phyloP scores from a whole-genome alignment of 2,329 filamentous ascomycete genomes.

The Bipolaris victoriae region DNA sequence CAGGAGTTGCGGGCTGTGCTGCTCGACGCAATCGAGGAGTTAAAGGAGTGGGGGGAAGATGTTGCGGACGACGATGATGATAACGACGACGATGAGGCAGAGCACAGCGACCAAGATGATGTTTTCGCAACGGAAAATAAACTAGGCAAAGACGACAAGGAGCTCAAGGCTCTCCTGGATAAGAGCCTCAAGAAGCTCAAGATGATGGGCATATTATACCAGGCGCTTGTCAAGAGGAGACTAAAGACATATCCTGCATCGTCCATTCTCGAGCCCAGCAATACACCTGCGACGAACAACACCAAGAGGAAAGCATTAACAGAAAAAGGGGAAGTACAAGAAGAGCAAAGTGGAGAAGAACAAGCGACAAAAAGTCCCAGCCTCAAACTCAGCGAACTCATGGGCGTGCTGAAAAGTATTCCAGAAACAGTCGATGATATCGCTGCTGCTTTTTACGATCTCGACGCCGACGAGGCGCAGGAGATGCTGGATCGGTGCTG shows the following conservation, averaged over 20 bases:
- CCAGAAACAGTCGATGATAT: conserved; percentile 74
- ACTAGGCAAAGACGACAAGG: conserved; percentile 65
- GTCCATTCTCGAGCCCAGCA: conserved; percentile 16
- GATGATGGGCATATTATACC: conserved; percentile 71
- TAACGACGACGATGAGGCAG: conserved; percentile 35
- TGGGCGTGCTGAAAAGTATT: conserved; percentile 63
- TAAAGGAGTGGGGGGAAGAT: conserved; percentile 87
- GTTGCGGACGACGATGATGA: conserved; percentile 64
- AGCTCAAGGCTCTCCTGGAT: conserved; percentile 71
- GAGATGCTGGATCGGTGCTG: conserved; percentile 65
- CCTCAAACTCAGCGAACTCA: conserved; percentile 59
- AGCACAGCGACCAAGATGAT: conserved; percentile 57
- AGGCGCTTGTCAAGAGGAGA: conserved; percentile 72
- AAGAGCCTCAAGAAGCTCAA: conserved; percentile 68
- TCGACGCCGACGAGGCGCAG: conserved; percentile 66
- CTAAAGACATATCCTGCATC: conserved; percentile 61
- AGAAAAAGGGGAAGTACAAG: neutral
- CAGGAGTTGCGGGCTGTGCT: conserved; percentile 76
- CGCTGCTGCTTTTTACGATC: conserved; percentile 73
- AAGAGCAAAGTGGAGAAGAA: neutral
- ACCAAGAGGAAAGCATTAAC: neutral
- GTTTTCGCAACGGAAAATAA: conserved; percentile 69
- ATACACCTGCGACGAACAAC: neutral
- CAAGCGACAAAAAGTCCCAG: conserved; percentile 21
- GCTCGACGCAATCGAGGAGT: conserved; percentile 81